Evolutionary conservation across 2,329 filamentous ascomycete genomes (phyloP).

Genomic region (Clonostachys byssicola): DNA sequence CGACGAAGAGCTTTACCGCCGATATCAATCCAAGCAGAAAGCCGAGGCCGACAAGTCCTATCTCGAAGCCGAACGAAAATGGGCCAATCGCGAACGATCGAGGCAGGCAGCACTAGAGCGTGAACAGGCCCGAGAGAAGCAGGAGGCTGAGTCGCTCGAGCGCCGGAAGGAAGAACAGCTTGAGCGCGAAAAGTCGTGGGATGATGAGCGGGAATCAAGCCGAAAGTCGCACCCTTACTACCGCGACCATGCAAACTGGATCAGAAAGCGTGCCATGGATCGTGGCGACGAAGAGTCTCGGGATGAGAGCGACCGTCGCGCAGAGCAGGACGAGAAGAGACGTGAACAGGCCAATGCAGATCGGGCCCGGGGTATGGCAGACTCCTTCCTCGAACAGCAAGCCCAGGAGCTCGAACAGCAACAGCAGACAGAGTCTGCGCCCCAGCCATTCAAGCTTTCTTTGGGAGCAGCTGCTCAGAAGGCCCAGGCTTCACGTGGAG

Average conservation of each 20-base stretch:
- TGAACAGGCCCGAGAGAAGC: slow-evolving; percentile 75
- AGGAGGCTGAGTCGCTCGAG: slow-evolving; percentile 63
- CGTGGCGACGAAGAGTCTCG: slow-evolving; percentile 68
- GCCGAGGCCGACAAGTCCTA: slow-evolving; percentile 77
- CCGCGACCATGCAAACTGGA: slow-evolving; percentile 79
- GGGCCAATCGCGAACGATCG: slow-evolving; percentile 84
- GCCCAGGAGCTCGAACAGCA: slow-evolving; percentile 66
- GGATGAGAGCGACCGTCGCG: slow-evolving; percentile 78
- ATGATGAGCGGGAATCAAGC: slow-evolving; percentile 79
- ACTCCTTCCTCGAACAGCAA: slow-evolving; percentile 84
- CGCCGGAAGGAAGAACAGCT: slow-evolving; percentile 68
- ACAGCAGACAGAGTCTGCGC: slow-evolving; percentile 34
- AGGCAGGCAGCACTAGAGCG: slow-evolving; percentile 81
- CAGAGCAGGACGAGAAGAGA: slow-evolving; percentile 71
- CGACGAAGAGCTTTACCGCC: slow-evolving; percentile 77
- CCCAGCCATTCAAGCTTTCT: slow-evolving; percentile 86
- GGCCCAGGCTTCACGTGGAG: slow-evolving; percentile 50
- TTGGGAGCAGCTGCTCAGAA: slow-evolving; percentile 84
- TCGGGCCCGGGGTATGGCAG: slow-evolving; percentile 77
- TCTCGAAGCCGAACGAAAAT: slow-evolving; percentile 81
- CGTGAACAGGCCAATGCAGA: slow-evolving; percentile 69
- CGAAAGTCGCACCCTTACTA: slow-evolving; percentile 80
- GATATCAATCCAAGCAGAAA: slow-evolving; percentile 66
- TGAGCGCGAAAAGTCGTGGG: slow-evolving; percentile 64
- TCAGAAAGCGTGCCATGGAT: slow-evolving; percentile 72